phyloP scores from a whole-genome alignment of 2,329 filamentous ascomycete species.

The Paracorniculantispora psalliotae region DNA sequence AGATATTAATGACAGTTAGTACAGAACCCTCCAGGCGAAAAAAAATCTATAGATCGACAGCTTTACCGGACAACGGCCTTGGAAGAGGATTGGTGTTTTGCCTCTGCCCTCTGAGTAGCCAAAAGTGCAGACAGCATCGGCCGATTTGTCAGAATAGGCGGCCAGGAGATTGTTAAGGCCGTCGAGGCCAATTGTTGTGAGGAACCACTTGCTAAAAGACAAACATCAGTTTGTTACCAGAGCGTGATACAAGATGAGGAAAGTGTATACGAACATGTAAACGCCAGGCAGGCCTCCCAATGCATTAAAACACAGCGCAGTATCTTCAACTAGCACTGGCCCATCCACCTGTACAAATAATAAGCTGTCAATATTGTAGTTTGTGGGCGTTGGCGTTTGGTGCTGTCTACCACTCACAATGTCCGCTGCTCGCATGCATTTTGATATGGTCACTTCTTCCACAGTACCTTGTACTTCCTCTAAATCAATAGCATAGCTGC shows the following conservation, averaged over 20 bases:
- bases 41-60: too few species aligned
- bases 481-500: constrained; percentile 71
- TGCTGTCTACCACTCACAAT: constrained; percentile 42
- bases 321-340: constrained; percentile 93
- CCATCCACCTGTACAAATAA: constrained; percentile 60
- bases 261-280: constrained; percentile 68
- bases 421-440: constrained; percentile 77
- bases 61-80: constrained; percentile 79
- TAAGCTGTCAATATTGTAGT: not conserved
- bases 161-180: constrained; percentile 87
- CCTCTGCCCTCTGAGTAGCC: constrained; percentile 84
- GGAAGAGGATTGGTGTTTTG: constrained; percentile 79
- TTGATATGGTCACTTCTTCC: constrained; percentile 85
- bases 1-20: not conserved
- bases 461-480: constrained; percentile 88
- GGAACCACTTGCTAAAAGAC: constrained; percentile 79
- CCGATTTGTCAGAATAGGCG: constrained; percentile 84
- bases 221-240: not conserved
- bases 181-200: constrained; percentile 73
- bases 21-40: not conserved
- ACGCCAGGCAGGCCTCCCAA: constrained; percentile 88
- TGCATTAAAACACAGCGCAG: constrained; percentile 87
- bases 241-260: not conserved
- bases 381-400: not conserved
- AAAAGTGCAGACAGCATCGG: constrained; percentile 93